Evolutionary conservation across 2,329 filamentous ascomycete species (phyloP).

Genomic region (Pseudonectria buxi): DNA sequence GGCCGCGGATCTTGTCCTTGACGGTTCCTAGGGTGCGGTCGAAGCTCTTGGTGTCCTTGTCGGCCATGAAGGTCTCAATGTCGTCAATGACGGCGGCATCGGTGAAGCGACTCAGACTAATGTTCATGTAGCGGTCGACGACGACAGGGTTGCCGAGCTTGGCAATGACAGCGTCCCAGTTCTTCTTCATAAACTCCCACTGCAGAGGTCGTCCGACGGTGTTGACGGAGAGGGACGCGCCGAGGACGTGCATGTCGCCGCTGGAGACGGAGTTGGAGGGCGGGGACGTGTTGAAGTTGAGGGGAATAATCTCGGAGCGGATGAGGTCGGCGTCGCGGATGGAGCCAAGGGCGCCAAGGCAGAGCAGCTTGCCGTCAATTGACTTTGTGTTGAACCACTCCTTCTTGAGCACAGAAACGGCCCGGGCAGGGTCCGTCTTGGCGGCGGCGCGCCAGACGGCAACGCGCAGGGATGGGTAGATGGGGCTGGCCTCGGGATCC

Average conservation of each 20-base stretch:
- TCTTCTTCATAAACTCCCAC: slow-evolving; percentile 79
- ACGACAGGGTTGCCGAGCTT: slow-evolving; percentile 80
- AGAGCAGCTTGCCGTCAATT: slow-evolving; percentile 86
- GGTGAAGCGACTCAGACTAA: slow-evolving; percentile 72
- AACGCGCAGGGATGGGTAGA: slow-evolving; percentile 75
- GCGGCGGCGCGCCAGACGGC: slow-evolving; percentile 77
- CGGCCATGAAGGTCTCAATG: slow-evolving; percentile 76
- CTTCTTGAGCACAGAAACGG: slow-evolving; percentile 70
- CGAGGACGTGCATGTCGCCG: slow-evolving; percentile 82
- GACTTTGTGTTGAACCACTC: slow-evolving; percentile 79
- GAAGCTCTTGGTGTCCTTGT: slow-evolving; percentile 80
- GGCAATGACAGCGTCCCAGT: slow-evolving; percentile 69
- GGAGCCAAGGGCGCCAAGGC: slow-evolving; percentile 67
- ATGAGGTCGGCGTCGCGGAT: slow-evolving; percentile 65
- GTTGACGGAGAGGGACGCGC: slow-evolving; percentile 67
- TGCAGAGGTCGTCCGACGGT: slow-evolving; percentile 63
- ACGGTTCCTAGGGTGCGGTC: slow-evolving; percentile 81
- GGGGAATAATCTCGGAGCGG: slow-evolving; percentile 59
- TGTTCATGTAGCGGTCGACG: slow-evolving; percentile 79
- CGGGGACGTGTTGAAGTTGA: slow-evolving; percentile 64
- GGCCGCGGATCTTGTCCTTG: slow-evolving; percentile 76
- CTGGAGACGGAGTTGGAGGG: slow-evolving; percentile 62
- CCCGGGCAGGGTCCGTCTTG: slow-evolving; percentile 58
- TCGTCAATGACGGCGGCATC: slow-evolving; percentile 63
- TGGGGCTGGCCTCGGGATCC: slow-evolving; percentile 58